Percentiles rank a stretch among this genome's conserved stretches.
Evolutionary conservation across 441 rosid species (phyloP).

Genomic region (Arabidopsis lyrata): DNA sequence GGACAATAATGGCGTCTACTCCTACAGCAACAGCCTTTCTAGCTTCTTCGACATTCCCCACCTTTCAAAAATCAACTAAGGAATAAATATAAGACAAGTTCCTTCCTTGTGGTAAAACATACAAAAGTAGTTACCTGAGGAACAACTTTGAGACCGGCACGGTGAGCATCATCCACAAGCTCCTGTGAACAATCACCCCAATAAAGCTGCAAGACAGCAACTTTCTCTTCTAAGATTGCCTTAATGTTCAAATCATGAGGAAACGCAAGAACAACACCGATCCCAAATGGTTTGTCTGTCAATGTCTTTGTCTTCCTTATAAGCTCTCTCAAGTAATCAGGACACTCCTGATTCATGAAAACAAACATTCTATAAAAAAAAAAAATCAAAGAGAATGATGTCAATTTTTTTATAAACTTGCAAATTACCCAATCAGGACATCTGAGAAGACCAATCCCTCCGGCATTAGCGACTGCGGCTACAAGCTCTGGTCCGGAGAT

Average conservation of each 20-base stretch:
- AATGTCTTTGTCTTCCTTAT: slow-evolving; percentile 72
- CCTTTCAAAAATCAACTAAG: slow-evolving; percentile 42
- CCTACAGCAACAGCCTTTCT: slow-evolving; percentile 63
- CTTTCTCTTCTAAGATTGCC: slow-evolving; percentile 67
- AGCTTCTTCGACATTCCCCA: slow-evolving; percentile 77
- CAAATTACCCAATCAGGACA: slow-evolving; percentile 78
- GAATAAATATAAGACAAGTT: not conserved
- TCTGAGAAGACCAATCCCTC: slow-evolving; percentile 84
- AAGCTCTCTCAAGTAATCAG: slow-evolving; percentile 66
- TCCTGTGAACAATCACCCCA: slow-evolving; percentile 84
- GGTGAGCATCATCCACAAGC: slow-evolving; percentile 69
- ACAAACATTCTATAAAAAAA: too few relatives aligned
- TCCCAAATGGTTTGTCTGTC: slow-evolving; percentile 83
- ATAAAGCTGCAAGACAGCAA: slow-evolving; percentile 73
- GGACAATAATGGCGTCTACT: slow-evolving; percentile 83
- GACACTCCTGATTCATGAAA: slow-evolving; percentile 61
- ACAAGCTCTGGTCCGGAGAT: slow-evolving; percentile 89
- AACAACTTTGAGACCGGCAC: slow-evolving; percentile 74
- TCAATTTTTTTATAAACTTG: not conserved
- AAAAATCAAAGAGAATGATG: not conserved
- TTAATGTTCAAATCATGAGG: slow-evolving; percentile 73
- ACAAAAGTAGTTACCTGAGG: slow-evolving; percentile 61
- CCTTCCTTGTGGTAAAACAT: not conserved
- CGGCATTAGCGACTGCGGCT: slow-evolving; percentile 88
- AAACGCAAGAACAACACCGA: slow-evolving; percentile 78